A percentile compares a stretch with the other conserved stretches of the same genome.
phyloP scores from a whole-genome alignment of 257 asterid species.

The Capsicum baccatum region DNA sequence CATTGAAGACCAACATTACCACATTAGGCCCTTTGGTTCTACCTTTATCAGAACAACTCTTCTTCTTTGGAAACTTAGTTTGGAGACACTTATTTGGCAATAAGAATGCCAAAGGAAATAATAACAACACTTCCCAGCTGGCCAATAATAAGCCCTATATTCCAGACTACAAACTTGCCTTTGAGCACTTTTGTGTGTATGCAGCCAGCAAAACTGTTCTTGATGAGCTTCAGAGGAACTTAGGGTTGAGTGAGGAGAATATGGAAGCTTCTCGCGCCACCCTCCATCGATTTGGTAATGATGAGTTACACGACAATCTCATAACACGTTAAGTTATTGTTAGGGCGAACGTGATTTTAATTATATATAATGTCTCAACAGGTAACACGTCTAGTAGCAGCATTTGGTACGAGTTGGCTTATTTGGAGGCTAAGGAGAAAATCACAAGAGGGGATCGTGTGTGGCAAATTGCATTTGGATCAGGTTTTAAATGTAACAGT shows the following conservation, averaged over 20 bases:
- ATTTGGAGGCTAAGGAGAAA: slow-evolving; percentile 80
- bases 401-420: slow-evolving; percentile 94
- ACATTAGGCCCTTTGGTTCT: slow-evolving; percentile 83
- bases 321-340: neutral
- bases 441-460: slow-evolving; percentile 74
- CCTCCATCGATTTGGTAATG: slow-evolving; percentile 71
- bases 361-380: neutral
- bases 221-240: slow-evolving; percentile 86
- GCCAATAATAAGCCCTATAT: slow-evolving; percentile 73
- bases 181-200: slow-evolving; percentile 93
- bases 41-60: slow-evolving; percentile 80
- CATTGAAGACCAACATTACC: slow-evolving; percentile 88
- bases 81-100: slow-evolving; percentile 59
- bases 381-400: slow-evolving; percentile 91
- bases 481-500: slow-evolving; percentile 94
- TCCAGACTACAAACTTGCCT: slow-evolving; percentile 93
- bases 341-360: neutral
- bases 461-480: slow-evolving; percentile 95
- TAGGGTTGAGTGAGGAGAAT: slow-evolving; percentile 72
- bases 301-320: neutral
- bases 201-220: slow-evolving; percentile 89
- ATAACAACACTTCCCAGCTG: slow-evolving; percentile 25
- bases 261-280: slow-evolving; percentile 82
- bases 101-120: neutral
- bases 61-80: slow-evolving; percentile 68